Percentiles rank a stretch among this genome's conserved stretches.
Evolutionary conservation across 352 stramenopile genomes (phyloP).

Genomic region (Pythium pyrilobum): DNA sequence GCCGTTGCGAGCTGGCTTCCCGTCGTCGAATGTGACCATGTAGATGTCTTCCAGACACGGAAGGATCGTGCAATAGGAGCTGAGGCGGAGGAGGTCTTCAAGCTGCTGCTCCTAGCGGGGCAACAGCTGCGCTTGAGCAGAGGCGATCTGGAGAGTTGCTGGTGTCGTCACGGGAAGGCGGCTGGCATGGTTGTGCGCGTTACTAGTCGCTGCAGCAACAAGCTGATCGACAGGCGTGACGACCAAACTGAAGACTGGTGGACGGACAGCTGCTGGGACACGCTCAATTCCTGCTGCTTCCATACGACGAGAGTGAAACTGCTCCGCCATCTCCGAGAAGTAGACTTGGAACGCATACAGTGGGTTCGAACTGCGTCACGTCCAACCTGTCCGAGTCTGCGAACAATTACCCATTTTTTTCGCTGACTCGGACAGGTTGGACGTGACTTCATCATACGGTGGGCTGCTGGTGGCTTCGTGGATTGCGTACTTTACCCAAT

Average conservation of each 20-base stretch:
- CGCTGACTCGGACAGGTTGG: constrained; percentile 4
- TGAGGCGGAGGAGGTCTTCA: background rate
- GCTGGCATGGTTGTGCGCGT: background rate
- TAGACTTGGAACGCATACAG: constrained; percentile 6
- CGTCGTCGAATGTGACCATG: background rate
- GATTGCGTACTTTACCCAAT: constrained; percentile 13
- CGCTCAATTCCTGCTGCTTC: background rate
- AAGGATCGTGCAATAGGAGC: background rate
- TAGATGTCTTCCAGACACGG: background rate
- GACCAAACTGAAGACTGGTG: background rate
- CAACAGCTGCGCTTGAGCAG: background rate
- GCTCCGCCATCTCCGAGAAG: background rate
- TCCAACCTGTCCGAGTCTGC: too few species aligned
- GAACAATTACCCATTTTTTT: too few species aligned
- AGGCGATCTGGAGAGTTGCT: background rate
- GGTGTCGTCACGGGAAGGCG: too few species aligned
- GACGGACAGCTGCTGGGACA: background rate
- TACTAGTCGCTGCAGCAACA: background rate
- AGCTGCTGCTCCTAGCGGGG: background rate
- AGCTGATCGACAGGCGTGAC: too few species aligned
- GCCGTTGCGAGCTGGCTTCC: background rate
- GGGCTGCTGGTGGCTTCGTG: background rate
- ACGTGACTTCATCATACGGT: constrained; percentile 12
- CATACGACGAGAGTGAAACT: background rate
- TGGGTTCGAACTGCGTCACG: constrained; percentile 5